Conservation (phyloP, 2,329 filamentous ascomycete species). For the Epichloe sp. region DNA sequence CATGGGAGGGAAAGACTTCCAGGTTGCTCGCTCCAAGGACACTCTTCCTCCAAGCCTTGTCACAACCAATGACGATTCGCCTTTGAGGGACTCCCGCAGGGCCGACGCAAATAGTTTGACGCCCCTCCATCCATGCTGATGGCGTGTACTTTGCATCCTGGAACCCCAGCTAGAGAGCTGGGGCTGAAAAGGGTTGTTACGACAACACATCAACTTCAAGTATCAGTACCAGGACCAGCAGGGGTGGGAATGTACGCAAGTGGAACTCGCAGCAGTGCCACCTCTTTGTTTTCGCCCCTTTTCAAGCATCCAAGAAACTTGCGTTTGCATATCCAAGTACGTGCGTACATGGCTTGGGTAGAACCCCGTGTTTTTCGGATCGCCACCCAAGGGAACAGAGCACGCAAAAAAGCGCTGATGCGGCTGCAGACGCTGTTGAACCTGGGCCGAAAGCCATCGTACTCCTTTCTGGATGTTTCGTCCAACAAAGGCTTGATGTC, state of each 20-base stretch:
- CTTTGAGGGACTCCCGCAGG: background rate
- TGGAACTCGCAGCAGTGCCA: too few species aligned
- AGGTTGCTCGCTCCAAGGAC: background rate
- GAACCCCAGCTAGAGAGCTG: background rate
- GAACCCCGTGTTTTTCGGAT: too few species aligned
- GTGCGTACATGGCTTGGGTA: background rate
- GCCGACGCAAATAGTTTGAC: slow-evolving; percentile 1
- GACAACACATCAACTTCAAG: too few species aligned
- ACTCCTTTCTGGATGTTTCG: background rate
- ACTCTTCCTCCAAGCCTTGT: background rate
- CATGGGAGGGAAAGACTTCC: background rate
- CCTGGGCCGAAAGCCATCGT: background rate
- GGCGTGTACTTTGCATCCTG: background rate
- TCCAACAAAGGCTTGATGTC: background rate
- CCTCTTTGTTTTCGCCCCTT: too few species aligned
- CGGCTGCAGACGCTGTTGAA: background rate
- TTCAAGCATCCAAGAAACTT: too few species aligned
- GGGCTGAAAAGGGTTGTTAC: too few species aligned
- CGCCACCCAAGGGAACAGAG: background rate
- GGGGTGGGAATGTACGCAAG: too few species aligned
- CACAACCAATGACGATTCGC: background rate
- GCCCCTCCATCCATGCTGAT: background rate
- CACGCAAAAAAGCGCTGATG: background rate
- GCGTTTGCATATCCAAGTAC: background rate
- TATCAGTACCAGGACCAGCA: too few species aligned